Conservation (phyloP, 345 rosid species). For the Eucalyptus erythrocorys region DNA sequence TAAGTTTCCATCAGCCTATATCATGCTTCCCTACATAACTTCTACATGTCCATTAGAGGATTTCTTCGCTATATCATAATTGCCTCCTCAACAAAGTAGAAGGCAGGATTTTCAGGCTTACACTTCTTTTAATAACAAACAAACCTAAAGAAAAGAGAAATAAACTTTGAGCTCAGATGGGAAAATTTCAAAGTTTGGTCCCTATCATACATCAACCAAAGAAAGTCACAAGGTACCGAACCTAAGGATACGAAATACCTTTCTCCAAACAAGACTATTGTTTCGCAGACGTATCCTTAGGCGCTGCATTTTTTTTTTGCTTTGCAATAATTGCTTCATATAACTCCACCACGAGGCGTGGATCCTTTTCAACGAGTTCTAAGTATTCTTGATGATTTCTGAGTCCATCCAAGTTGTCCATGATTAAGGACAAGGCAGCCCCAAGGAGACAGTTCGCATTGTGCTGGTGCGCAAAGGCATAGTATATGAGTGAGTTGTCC, state of each 20-base stretch:
- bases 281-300: not conserved
- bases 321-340: constrained; percentile 60
- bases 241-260: not conserved
- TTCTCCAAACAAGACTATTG: not conserved
- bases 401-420: constrained; percentile 66
- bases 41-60: too few relatives aligned
- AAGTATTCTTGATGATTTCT: constrained; percentile 43
- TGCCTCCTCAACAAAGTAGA: not conserved
- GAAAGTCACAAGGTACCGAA: not conserved
- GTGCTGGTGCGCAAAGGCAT: constrained; percentile 81
- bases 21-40: too few relatives aligned
- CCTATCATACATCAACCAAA: not conserved
- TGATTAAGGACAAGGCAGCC: constrained; percentile 52
- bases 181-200: not conserved
- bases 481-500: constrained; percentile 65
- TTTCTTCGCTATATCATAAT: too few relatives aligned
- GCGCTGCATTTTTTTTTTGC: constrained; percentile 56
- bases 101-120: not conserved
- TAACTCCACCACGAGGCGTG: constrained; percentile 60
- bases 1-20: too few relatives aligned
- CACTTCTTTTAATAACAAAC: not conserved
- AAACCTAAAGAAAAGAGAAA: not conserved
- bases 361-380: constrained; percentile 74
- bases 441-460: constrained; percentile 53
- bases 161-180: not conserved